Conservation (phyloP, 345 rosid genomes). For the Lepidium didymum region DNA sequence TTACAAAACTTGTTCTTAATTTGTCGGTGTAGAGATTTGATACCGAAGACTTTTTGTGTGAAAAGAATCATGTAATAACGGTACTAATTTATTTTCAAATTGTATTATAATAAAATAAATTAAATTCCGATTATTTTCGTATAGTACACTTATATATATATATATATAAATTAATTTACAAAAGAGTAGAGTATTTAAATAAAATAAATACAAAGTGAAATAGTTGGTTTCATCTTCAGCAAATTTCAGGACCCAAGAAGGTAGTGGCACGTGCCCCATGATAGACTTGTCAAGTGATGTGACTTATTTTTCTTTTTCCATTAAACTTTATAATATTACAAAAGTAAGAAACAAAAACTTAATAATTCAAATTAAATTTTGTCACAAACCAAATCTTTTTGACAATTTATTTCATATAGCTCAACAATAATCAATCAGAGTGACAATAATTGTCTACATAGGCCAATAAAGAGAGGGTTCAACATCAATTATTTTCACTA, state of each 20-base stretch:
- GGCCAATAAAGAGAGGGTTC: background rate
- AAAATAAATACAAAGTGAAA: background rate
- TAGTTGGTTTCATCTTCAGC: conserved; percentile 12
- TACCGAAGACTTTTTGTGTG: conserved; percentile 19
- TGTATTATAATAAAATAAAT: background rate
- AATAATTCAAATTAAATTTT: background rate
- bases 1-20: background rate
- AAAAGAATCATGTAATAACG: conserved; percentile 14
- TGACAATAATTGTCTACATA: background rate
- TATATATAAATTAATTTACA: background rate
- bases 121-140: background rate
- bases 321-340: background rate
- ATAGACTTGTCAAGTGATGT: conserved; percentile 30
- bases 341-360: background rate
- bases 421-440: background rate
- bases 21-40: background rate
- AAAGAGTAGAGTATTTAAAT: background rate
- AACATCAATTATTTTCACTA: background rate
- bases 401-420: background rate
- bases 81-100: background rate
- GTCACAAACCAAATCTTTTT: conserved; percentile 3
- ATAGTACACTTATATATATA: background rate
- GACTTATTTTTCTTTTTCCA: conserved; percentile 11
- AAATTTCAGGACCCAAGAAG: conserved; percentile 17
- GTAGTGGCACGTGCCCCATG: conserved; percentile 28